Evolutionary conservation across 2,329 filamentous ascomycete genomes (phyloP).

Genomic region (Hymenoscyphus fructigenus): DNA sequence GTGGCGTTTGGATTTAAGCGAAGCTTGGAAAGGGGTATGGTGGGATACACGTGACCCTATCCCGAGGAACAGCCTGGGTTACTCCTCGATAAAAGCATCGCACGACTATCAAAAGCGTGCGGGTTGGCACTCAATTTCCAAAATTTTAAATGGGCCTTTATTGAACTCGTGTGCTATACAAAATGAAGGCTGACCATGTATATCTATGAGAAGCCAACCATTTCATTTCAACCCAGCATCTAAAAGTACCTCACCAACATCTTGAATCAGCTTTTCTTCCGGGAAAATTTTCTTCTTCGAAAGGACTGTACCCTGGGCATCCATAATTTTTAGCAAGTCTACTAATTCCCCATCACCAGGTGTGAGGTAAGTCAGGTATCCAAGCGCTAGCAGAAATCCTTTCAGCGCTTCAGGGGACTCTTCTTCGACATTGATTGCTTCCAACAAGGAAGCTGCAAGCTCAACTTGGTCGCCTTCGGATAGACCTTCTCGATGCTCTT

Average conservation of each 20-base stretch:
- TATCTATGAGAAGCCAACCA: background rate
- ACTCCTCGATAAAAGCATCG: background rate
- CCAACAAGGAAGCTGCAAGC: constrained; percentile 75
- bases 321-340: constrained; percentile 76
- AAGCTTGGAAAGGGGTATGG: no score
- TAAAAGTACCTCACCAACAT: constrained; percentile 46
- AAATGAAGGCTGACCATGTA: background rate
- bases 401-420: constrained; percentile 70
- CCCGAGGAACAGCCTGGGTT: no score
- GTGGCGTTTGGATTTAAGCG: no score
- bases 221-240: constrained; percentile 34
- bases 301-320: constrained; percentile 64
- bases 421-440: constrained; percentile 63
- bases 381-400: constrained; percentile 74
- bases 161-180: background rate
- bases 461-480: constrained; percentile 74
- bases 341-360: constrained; percentile 71
- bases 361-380: constrained; percentile 71
- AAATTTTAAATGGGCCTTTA: background rate
- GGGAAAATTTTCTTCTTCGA: constrained; percentile 58
- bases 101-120: background rate
- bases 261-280: constrained; percentile 55
- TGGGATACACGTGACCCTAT: no score
- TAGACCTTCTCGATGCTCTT: constrained; percentile 57
- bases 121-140: background rate